phyloP scores from a whole-genome alignment of 1,284 basidiomycete genomes.

The Meripilus lineatus region DNA sequence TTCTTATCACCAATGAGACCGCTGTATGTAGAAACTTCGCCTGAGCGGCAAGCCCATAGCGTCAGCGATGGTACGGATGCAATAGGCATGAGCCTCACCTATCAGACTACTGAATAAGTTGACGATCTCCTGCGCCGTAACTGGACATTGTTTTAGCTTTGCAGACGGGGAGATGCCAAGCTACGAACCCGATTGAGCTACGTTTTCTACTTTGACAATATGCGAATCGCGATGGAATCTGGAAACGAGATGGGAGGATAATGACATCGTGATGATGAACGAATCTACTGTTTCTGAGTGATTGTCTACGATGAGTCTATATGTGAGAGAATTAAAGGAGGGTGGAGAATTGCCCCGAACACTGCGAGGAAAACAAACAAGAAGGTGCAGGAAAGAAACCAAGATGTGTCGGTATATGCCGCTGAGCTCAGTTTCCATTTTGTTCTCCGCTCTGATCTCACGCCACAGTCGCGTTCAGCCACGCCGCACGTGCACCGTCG shows the following conservation, averaged over 20 bases:
- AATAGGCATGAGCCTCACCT: constrained; percentile 38
- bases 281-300: too few relatives aligned
- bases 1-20: constrained; percentile 35
- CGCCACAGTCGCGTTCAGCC: constrained; percentile 22
- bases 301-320: too few relatives aligned
- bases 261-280: constrained; percentile 14
- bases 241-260: too few relatives aligned
- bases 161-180: constrained; percentile 1
- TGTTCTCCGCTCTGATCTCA: constrained; percentile 17
- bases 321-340: constrained; percentile 11
- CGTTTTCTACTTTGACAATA: constrained; percentile 40
- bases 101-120: constrained; percentile 53
- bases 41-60: constrained; percentile 21
- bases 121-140: constrained; percentile 45
- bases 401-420: too few relatives aligned
- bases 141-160: constrained; percentile 21
- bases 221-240: constrained; percentile 32
- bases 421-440: constrained; percentile 1
- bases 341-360: constrained; percentile 12
- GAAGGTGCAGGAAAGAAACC: constrained; percentile 6
- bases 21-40: constrained; percentile 41
- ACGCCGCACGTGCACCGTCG: constrained; percentile 26
- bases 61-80: background rate
- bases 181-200: constrained; percentile 34
- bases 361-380: constrained; percentile 16